Evolutionary conservation across 2,329 filamentous ascomycete genomes (phyloP), one percentile per base, ranked within the genome.

Genomic region (Colletotrichum falcatum): DNA sequence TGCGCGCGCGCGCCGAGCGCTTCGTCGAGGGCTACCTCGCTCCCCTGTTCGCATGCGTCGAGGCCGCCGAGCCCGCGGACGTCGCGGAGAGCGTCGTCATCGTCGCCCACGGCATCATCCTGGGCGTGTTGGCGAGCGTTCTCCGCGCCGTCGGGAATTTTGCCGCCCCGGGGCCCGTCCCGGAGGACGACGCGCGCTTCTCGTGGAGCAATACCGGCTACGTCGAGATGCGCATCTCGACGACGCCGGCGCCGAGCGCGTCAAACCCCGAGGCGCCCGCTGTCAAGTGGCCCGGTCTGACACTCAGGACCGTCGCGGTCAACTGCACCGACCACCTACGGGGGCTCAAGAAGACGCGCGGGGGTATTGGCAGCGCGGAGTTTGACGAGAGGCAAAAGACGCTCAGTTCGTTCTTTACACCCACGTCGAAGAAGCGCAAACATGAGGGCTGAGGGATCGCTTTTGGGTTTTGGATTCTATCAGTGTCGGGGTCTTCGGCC

Each of bases 31-130:
- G 83, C 11, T 84, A 92, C 75, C 81, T 97, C 0, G 74, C 88
- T 6, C 90, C 90, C 5, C 69, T 91, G 20, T 59, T 71, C 44
- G 68, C 68, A 12, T 68, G 68, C 46, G 73, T 82, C n/a, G n/a
- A n/a, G 14, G 73, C 79, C 14, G 73, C 78, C 0, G 70, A 73
- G 2, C 60, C 73, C 0, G 65, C 53, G 12, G 49, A 51, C 1
- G 33, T 30, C 1, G 23, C 51, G 16, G 61, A 73, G 23, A 73
- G 69, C 33, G 82, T 94, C 16, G 90, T 89, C 1, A 81, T 97
- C 18, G 92, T 97, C 4, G 92, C 94, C 2, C 95, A 98, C 76
- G 94, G 95, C 20, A 91, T 97, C 71, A 89, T 97, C 49, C 86
- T 97, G 2, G 89, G 89, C 2, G 86, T 89, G 39, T 80, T 97